Evolutionary conservation across 306 rosid genomes (phyloP).

Genomic region (Sesbania bispinosa): DNA sequence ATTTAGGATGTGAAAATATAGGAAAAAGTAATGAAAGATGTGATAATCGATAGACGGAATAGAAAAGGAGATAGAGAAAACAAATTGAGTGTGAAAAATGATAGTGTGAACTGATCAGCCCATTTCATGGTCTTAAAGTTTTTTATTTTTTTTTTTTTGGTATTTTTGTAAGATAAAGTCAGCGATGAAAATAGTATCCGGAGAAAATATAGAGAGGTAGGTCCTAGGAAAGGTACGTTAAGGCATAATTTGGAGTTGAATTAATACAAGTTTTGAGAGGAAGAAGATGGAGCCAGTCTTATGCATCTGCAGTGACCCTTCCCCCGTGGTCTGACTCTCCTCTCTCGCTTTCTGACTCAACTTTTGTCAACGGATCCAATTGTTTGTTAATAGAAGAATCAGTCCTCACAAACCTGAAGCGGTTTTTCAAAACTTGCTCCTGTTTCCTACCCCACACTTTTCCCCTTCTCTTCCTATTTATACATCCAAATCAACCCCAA

Average conservation of each 20-base stretch:
- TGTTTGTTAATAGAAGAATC: slow-evolving; percentile 26
- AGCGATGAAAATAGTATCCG: background rate
- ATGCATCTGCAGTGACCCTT: too few relatives aligned
- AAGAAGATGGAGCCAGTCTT: background rate
- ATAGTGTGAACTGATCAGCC: too few relatives aligned
- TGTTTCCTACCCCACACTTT: slow-evolving; percentile 25
- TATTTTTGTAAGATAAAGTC: background rate
- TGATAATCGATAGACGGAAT: too few relatives aligned
- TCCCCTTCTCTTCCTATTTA: slow-evolving; percentile 33
- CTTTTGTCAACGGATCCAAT: slow-evolving; percentile 63
- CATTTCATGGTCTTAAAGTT: too few relatives aligned
- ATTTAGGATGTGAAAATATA: too few relatives aligned
- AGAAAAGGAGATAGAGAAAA: too few relatives aligned
- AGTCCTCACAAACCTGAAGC: slow-evolving; percentile 32
- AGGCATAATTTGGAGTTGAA: slow-evolving; percentile 14
- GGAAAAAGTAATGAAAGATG: too few relatives aligned
- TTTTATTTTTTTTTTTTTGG: too few relatives aligned
- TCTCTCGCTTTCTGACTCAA: too few relatives aligned
- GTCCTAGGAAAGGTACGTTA: slow-evolving; percentile 32
- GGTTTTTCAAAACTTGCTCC: slow-evolving; percentile 45
- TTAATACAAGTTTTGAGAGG: background rate
- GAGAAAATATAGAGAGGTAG: slow-evolving; percentile 13
- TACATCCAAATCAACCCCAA: too few relatives aligned
- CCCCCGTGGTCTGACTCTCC: slow-evolving; percentile 37
- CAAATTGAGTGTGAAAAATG: too few relatives aligned